Evolutionary conservation across 2,329 filamentous ascomycete genomes (phyloP), one percentile per base, ranked within the genome.

Genomic region (Colletotrichum sp.): DNA sequence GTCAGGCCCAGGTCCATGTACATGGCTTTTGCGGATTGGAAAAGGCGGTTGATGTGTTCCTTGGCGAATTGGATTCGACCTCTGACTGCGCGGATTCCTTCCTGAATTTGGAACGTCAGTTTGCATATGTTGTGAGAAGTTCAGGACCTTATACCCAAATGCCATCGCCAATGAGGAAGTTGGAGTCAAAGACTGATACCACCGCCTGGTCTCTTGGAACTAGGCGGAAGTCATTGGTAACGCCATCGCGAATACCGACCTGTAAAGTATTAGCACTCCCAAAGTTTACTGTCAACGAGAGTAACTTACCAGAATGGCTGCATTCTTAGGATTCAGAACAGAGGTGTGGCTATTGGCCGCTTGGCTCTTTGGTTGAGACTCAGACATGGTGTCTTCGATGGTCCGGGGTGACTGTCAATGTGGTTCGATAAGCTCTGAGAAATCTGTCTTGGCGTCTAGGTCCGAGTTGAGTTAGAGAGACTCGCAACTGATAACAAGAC

Each of bases 11-110:
- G 63, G 32, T 82, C 80, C 80, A 82, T 82, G 48, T 77, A 78
- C 80, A 82, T 82, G 26, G 81, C 81, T 28, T 81, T 81, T 28
- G 81, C 81, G 3, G 80, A 78, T 21, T 82, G 81, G 66, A 80
- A 82, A 1, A 82, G 77, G 1, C 81, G 78, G 69, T 80, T 76
- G 57, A 82, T 78, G 67, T 82, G 81, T 16, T 80, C 81, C 8
- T 72, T 69, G 13, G 80, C 80, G 74, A 82, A 82, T 30, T 82
- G 80, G 3, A 82, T 67, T 0, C 77, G 74, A 16, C 81, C 80
- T 18, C 72, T 69, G 55, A 78, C 76, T 3, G 80, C 79, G 18
- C 80, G 79, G n/a, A 81, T 80, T 26, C 80, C 80, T 58, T 82
- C 80, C 80, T 79, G 12, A 28, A 26, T 57, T 13, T n/a, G n/a